These are phyloP conservation scores for Mollisiaceae sp. DNA, from an alignment of 2,329 filamentous ascomycete species.

Conservation along the genomic window DNA sequence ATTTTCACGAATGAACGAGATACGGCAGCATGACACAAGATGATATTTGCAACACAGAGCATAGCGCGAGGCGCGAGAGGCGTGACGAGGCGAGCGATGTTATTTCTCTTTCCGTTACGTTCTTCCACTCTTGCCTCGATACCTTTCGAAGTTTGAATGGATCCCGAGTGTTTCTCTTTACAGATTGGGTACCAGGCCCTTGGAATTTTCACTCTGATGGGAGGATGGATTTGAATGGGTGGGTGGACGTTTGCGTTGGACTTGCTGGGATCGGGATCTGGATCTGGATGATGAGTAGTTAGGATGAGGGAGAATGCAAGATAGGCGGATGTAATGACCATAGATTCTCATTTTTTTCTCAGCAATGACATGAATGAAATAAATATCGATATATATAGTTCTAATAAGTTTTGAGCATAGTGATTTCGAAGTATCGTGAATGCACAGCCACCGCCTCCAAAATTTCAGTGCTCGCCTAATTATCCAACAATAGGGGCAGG, in stretches of 20 bases:
- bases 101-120: conserved; percentile 1
- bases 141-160: conserved; percentile 3
- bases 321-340: conserved; percentile 16
- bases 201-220: conserved; percentile 1
- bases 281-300: neutral
- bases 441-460: too few species aligned
- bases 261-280: too few species aligned
- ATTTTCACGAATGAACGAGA: conserved; percentile 11
- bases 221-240: neutral
- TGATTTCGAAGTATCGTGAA: too few species aligned
- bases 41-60: neutral
- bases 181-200: conserved; percentile 17
- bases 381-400: too few species aligned
- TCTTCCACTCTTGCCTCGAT: conserved; percentile 8
- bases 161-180: neutral
- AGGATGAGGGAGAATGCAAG: neutral
- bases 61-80: conserved; percentile 10
- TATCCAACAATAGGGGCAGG: too few species aligned
- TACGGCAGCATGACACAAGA: neutral
- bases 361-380: too few species aligned
- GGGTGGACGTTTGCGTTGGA: too few species aligned
- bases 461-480: too few species aligned
- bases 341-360: conserved; percentile 15
- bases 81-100: neutral
- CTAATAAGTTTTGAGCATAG: too few species aligned